A percentile compares a stretch with the other conserved stretches of the same genome.
Evolutionary conservation across 805 yeast species (phyloP).

Genomic region (Saturnispora serradocipensis): DNA sequence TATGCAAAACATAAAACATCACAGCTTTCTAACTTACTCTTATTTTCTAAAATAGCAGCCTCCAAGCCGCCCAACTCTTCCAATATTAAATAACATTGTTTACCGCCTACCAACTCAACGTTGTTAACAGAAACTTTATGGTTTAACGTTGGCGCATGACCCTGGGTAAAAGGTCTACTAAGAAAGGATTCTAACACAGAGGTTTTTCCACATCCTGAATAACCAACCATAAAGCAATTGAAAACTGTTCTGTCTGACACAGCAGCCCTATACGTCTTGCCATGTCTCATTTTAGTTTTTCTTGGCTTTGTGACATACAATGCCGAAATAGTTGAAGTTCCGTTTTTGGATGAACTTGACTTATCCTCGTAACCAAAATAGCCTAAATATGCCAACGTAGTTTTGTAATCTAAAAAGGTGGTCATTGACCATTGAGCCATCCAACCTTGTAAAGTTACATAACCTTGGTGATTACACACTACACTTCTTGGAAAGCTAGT

Average conservation of each 20-base stretch:
- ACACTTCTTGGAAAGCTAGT: slow-evolving; percentile 80
- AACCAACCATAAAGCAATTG: slow-evolving; percentile 82
- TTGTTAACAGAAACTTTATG: slow-evolving; percentile 84
- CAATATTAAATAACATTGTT: slow-evolving; percentile 83
- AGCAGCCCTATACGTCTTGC: slow-evolving; percentile 55
- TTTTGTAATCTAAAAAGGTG: slow-evolving; percentile 73
- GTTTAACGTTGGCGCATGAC: slow-evolving; percentile 71
- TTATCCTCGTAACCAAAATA: slow-evolving; percentile 73
- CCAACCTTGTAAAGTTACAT: slow-evolving; percentile 96
- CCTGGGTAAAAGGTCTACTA: slow-evolving; percentile 59
- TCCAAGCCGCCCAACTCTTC: slow-evolving; percentile 88
- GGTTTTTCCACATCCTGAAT: slow-evolving; percentile 79
- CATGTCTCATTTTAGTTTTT: slow-evolving; percentile 54
- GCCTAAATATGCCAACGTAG: slow-evolving; percentile 81
- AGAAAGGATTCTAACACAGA: slow-evolving; percentile 76
- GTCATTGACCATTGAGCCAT: slow-evolving; percentile 98
- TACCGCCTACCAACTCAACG: slow-evolving; percentile 89
- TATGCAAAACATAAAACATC: slow-evolving; percentile 86
- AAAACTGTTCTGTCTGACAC: slow-evolving; percentile 83
- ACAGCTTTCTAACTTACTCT: slow-evolving; percentile 63
- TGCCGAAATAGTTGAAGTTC: slow-evolving; percentile 32
- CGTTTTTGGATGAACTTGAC: slow-evolving; percentile 15
- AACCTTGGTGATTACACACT: slow-evolving; percentile 82
- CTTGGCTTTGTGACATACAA: slow-evolving; percentile 78
- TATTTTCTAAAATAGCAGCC: slow-evolving; percentile 70